Evolutionary conservation across 805 yeast genomes (phyloP).

Genomic region (Candida lessepsii): DNA sequence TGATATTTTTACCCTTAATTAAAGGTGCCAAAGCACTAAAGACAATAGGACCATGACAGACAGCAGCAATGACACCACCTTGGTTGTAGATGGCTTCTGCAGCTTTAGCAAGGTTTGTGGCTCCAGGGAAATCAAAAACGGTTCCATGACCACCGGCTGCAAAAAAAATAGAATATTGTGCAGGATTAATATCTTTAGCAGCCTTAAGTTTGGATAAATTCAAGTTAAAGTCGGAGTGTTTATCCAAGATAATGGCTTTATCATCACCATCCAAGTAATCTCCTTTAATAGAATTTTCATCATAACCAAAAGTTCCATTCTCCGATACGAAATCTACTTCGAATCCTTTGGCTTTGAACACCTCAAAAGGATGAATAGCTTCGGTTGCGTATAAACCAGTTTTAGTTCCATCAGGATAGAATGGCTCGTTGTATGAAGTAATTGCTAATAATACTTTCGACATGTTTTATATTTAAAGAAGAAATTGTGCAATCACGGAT

Average conservation of each 20-base stretch:
- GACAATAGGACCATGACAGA: slow-evolving; percentile 67
- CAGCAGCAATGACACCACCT: slow-evolving; percentile 61
- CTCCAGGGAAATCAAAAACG: slow-evolving; percentile 55
- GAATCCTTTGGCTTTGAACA: slow-evolving; percentile 46
- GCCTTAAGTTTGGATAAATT: slow-evolving; percentile 42
- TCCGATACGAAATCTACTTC: slow-evolving; percentile 60
- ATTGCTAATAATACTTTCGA: slow-evolving; percentile 44
- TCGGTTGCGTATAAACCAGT: slow-evolving; percentile 63
- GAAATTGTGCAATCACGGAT: too few species aligned
- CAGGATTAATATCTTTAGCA: slow-evolving; percentile 47
- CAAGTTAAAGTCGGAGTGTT: slow-evolving; percentile 36
- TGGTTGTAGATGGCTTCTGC: slow-evolving; percentile 47
- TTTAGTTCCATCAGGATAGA: slow-evolving; percentile 56
- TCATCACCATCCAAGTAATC: slow-evolving; percentile 46
- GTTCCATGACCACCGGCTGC: slow-evolving; percentile 72
- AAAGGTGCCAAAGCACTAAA: slow-evolving; percentile 48
- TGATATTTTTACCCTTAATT: slow-evolving; percentile 51
- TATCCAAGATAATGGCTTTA: slow-evolving; percentile 35
- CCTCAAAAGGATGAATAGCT: slow-evolving; percentile 58
- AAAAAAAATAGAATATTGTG: slow-evolving; percentile 52
- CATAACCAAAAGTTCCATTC: slow-evolving; percentile 56
- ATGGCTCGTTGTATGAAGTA: slow-evolving; percentile 41
- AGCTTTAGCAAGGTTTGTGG: slow-evolving; percentile 43
- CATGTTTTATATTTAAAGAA: too few species aligned
- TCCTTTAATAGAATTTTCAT: slow-evolving; percentile 49